Evolutionary conservation across 202 grass and related monocot species (phyloP).

Genomic region (Thinopyrum obtusiflorum): DNA sequence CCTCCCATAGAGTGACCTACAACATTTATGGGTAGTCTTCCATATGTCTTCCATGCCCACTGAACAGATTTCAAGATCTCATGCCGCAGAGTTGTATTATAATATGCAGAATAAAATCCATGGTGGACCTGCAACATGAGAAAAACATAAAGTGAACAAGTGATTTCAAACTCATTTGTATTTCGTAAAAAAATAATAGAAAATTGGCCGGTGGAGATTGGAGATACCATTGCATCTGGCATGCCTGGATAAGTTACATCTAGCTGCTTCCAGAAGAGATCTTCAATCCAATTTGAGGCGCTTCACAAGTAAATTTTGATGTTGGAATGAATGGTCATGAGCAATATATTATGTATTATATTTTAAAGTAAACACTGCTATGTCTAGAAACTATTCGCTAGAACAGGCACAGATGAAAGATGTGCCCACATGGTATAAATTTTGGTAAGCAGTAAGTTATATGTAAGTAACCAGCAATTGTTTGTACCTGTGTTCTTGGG

Average conservation of each 20-base stretch:
- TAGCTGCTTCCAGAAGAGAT: conserved; percentile 94
- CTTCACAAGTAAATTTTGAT: conserved; percentile 44
- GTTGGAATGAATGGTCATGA: background rate
- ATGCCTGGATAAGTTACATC: conserved; percentile 94
- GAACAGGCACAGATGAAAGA: background rate
- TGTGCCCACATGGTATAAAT: background rate
- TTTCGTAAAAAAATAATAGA: background rate
- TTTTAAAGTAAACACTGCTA: conserved; percentile 2
- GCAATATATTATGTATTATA: background rate
- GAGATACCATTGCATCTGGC: conserved; percentile 85
- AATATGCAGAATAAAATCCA: conserved; percentile 92
- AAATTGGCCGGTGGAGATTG: background rate
- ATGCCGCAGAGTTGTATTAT: conserved; percentile 64
- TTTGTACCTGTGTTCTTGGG: conserved; percentile 72
- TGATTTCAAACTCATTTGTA: conserved; percentile 18
- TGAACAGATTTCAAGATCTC: conserved; percentile 61
- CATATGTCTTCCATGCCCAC: conserved; percentile 58
- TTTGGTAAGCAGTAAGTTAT: background rate
- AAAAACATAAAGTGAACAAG: conserved; percentile 5
- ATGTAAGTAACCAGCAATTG: background rate
- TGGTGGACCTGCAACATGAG: conserved; percentile 68
- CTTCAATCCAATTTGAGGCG: conserved; percentile 88
- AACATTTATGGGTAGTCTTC: conserved; percentile 63
- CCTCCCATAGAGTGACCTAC: conserved; percentile 92
- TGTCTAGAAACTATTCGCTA: background rate